Evolutionary conservation across 108 stramenopile species (phyloP), one percentile per base, ranked within the genome.

Genomic region (Nitzschia palea): DNA sequence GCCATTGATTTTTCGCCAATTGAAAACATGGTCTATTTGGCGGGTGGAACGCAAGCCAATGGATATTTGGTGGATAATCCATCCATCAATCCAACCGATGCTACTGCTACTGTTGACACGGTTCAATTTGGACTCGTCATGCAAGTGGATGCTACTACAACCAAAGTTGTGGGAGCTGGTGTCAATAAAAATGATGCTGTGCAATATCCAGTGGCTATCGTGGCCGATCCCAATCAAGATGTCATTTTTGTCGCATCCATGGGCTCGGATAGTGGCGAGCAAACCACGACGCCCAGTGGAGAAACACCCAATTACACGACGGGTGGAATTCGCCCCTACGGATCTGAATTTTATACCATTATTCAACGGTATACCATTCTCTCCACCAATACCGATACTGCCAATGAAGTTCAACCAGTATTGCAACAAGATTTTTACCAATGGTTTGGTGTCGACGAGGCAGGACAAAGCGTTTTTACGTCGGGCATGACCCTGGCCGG

Each of bases 221-320:
- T 68, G 2, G 27, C 65, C 18, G 23, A 67, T 54, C 55, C 62
- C 14, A 15, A 37, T 3, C 27, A 44, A 44, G 44, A 56, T 30
- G 36, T 6, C 30, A 33, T 75, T 1, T 75, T 56, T 56, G 74
- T 75, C 22, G 74, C 62, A 32, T 60, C 45, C 22, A 68, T 66
- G 44, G 61, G 40, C 1, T 62, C 74, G 5, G 37, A 73, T 17
- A 32, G 22, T 5, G 28, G 28, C 29, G 31, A 42, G 2, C 1
- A 17, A 4, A 53, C 40, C 18, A 42, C 44, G 14, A 30, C 20
- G 2, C 28, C 31, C 18, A 34, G 18, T 14, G 10, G 9, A 14
- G 47, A 33, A 2, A 34, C 50, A 18, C 67, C 74, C 0, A 60
- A 75, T 45, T 56, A 45, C 20, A 55, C 66, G 1, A 8, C 40